Conservation (phyloP, 352 stramenopile species). For the Phytophthora sp. region DNA sequence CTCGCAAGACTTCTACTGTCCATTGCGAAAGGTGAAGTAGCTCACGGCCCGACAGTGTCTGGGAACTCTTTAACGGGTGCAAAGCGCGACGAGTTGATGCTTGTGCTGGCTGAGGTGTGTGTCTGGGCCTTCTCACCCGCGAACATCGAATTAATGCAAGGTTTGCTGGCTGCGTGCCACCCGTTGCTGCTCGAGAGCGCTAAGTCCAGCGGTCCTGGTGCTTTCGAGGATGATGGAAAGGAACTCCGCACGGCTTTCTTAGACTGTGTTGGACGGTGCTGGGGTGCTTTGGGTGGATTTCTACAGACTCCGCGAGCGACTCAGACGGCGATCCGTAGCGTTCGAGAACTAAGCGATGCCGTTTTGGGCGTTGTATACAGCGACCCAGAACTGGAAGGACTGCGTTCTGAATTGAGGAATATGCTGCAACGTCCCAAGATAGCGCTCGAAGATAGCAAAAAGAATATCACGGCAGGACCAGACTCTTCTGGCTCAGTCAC, state of each 20-base stretch:
- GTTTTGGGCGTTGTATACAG: constrained; percentile 29
- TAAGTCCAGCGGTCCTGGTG: constrained; percentile 8
- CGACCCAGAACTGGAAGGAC: constrained; percentile 13
- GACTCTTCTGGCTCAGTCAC: not conserved
- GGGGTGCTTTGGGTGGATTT: constrained; percentile 18
- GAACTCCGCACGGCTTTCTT: constrained; percentile 24
- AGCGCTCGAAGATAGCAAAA: constrained; percentile 26
- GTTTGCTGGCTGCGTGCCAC: constrained; percentile 25
- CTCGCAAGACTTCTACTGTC: constrained; percentile 30
- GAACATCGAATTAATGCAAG: constrained; percentile 33
- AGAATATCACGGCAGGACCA: not conserved
- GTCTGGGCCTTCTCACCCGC: constrained; percentile 39
- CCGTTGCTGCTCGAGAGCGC: constrained; percentile 33
- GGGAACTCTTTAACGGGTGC: not conserved
- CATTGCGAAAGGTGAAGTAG: not conserved
- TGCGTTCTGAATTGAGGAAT: constrained; percentile 16
- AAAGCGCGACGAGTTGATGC: constrained; percentile 33
- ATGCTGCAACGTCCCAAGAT: constrained; percentile 29
- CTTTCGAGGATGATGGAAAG: constrained; percentile 16
- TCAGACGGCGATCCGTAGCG: constrained; percentile 19
- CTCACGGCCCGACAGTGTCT: not conserved
- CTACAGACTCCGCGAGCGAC: constrained; percentile 16
- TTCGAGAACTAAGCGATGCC: constrained; percentile 27
- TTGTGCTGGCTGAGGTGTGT: constrained; percentile 37
- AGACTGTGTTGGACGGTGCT: constrained; percentile 25